These are phyloP conservation scores for Fusarium tanahbumbuense DNA, from an alignment of 2,329 filamentous ascomycete genomes.

Conservation along the genomic window DNA sequence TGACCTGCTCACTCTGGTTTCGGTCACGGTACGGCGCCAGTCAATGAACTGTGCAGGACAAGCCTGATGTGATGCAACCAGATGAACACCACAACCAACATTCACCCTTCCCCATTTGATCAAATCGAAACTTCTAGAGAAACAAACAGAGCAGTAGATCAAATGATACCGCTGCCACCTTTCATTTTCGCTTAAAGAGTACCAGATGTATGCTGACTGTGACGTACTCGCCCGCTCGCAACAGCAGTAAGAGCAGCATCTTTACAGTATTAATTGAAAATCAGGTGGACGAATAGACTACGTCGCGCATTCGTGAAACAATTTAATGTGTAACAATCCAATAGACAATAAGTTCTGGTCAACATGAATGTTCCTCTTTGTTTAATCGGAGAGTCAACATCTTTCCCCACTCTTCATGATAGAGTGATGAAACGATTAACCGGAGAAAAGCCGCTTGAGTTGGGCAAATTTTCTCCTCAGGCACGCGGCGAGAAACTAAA, in stretches of 20 bases:
- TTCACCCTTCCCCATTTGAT: slow-evolving; percentile 23
- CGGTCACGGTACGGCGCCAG: background rate
- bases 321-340: background rate
- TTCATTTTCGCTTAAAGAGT: background rate
- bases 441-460: slow-evolving; percentile 24
- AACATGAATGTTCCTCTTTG: background rate
- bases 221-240: background rate
- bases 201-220: background rate
- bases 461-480: slow-evolving; percentile 40
- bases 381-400: background rate
- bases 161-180: background rate
- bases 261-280: background rate
- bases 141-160: background rate
- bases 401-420: background rate
- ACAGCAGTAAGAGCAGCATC: background rate
- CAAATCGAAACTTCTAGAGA: slow-evolving; percentile 24
- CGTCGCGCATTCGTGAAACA: background rate
- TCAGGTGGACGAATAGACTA: background rate
- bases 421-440: background rate
- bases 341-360: background rate
- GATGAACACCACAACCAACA: slow-evolving; percentile 19
- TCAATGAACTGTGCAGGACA: background rate
- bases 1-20: background rate
- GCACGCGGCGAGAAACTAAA: slow-evolving; percentile 31
- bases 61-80: slow-evolving; percentile 4